Conservation (phyloP, 306 rosid species). For the Pyrus pyrifolia region DNA sequence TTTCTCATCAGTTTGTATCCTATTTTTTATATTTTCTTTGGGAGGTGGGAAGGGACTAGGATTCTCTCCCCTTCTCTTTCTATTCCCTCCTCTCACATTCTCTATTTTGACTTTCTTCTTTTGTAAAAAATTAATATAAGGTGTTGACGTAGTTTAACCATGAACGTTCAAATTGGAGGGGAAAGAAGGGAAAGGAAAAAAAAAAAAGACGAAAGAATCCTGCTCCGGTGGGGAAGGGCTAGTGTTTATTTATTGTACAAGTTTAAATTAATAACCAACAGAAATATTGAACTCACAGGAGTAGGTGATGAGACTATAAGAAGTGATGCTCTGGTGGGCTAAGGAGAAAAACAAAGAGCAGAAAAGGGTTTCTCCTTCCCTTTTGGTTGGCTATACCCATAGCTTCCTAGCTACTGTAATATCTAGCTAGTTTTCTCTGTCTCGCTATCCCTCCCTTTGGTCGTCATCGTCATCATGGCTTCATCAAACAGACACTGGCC, state of each 20-base stretch:
- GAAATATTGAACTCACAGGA: neutral
- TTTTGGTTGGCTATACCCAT: slow-evolving; percentile 21
- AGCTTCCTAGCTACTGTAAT: neutral
- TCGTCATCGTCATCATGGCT: slow-evolving; percentile 56
- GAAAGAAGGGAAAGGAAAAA: no score
- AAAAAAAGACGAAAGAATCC: no score
- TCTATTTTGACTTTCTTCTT: no score
- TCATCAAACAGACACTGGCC: slow-evolving; percentile 99
- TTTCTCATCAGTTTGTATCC: neutral
- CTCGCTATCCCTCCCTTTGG: neutral
- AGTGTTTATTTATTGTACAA: neutral
- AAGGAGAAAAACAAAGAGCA: slow-evolving; percentile 33
- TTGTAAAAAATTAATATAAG: no score
- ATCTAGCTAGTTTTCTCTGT: neutral
- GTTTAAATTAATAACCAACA: slow-evolving; percentile 5
- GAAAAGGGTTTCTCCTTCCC: slow-evolving; percentile 23
- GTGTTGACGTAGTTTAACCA: accelerated
- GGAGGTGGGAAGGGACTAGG: slow-evolving; percentile 17
- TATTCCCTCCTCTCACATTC: no score
- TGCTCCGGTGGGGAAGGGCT: no score
- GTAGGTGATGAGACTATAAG: slow-evolving; percentile 78
- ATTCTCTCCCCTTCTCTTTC: no score
- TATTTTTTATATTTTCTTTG: slow-evolving; percentile 15
- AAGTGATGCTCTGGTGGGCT: slow-evolving; percentile 32
- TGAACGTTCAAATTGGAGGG: no score